Conservation (phyloP, 768 basidiomycete genomes). For the Lentinula edodes region DNA sequence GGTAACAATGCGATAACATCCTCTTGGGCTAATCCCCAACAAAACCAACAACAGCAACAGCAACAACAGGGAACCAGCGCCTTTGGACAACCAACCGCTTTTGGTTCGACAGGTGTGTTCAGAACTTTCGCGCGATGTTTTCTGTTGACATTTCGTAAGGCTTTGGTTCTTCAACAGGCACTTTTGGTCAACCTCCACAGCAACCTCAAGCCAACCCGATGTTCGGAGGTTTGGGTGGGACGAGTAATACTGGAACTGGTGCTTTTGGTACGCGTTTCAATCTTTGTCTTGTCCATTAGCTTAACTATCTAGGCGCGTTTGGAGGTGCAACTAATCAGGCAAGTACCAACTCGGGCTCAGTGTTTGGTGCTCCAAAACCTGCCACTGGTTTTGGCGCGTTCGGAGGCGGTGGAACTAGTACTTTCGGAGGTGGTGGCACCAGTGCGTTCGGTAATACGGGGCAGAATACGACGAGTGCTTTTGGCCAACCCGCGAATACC, state of each 20-base stretch:
- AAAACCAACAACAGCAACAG: conserved; percentile 37
- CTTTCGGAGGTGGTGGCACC: conserved; percentile 11
- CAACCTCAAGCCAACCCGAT: conserved; percentile 70
- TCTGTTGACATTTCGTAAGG: conserved; percentile 10
- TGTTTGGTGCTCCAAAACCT: conserved; percentile 28
- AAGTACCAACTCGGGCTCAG: conserved; percentile 16
- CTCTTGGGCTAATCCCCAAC: conserved; percentile 64
- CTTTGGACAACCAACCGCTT: conserved; percentile 67
- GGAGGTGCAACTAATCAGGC: conserved; percentile 14
- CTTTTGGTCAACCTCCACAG: conserved; percentile 56
- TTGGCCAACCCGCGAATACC: conserved; percentile 3
- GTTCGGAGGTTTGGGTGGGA: conserved; percentile 59
- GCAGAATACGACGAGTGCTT: neutral
- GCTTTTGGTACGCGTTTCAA: conserved; percentile 39
- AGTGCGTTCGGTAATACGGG: conserved; percentile 11
- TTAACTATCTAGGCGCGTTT: conserved; percentile 39
- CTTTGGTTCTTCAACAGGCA: conserved; percentile 19
- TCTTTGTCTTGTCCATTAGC: conserved; percentile 11
- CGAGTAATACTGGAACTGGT: conserved; percentile 23
- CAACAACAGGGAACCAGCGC: conserved; percentile 33
- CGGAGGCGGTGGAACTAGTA: conserved; percentile 23
- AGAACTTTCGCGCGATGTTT: conserved; percentile 16
- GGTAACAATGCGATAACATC: conserved; percentile 44
- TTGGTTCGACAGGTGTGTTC: conserved; percentile 51
- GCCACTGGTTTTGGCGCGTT: conserved; percentile 30